Evolutionary conservation across 371 early-diverging fungal species (phyloP), one percentile per base, ranked within the genome.

Genomic region (Mucor sp.): DNA sequence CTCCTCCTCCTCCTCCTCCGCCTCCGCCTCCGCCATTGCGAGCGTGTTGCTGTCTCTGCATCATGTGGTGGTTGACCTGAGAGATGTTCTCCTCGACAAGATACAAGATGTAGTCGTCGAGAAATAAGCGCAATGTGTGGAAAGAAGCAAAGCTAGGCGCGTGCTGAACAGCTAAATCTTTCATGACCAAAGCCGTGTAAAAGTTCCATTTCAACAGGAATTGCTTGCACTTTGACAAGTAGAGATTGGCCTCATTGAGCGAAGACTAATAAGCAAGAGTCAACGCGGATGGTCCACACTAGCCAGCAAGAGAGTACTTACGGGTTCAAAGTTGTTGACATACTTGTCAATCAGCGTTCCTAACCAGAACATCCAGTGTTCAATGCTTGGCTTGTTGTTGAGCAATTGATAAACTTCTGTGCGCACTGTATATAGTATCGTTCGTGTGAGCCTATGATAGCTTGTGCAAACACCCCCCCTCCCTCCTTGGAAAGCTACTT

Each of bases 141-240:
- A 87, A 84, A 3, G 73, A 70, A n/a, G 70, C 82, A 60, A 81
- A 74, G 50, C 78, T 83, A 25, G 47, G 37, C 6, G 82, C 76
- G 23, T 74, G 68, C 47, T 76, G 66, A 19, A 82, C 58, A 21
- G 81, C 71, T 56, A 87, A 66, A 33, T 85, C 85, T 6, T 80
- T 78, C 69, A 86, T 67, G 32, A 81, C 67, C 21, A 86, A 43
- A 2, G 77, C 65, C 2, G 73, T 67, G 47, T 82, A 86, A 21
- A 77, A 78, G n/a, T 67, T 78, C 89, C 89, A 88, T 53, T 85
- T 84, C 33, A 85, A 62, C 4, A 88, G 50, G 23, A 85, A 68
- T 64, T 86, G 85, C n/a, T 79, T 81, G 15, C 82, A 81, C 32
- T 75, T 69, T 30, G 74, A 60, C n/a, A 85, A 48, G 60, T 68